phyloP scores from a whole-genome alignment of 805 yeast genomes.

The Hanseniaspora vineae region DNA sequence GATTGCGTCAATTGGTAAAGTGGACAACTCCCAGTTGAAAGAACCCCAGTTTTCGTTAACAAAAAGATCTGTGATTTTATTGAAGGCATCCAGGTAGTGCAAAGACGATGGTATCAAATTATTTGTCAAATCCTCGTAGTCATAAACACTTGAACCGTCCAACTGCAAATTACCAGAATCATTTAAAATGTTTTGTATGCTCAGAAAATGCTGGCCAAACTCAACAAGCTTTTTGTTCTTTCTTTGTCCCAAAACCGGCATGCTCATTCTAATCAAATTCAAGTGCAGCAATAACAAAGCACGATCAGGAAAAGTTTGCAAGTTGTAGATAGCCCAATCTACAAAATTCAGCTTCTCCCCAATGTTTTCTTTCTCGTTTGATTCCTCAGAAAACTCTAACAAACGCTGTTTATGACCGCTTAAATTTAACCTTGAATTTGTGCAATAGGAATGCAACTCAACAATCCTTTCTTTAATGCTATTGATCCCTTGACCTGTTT shows the following conservation, averaged over 20 bases:
- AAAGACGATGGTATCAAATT: conserved; percentile 44
- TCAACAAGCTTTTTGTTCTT: conserved; percentile 3
- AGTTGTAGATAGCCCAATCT: conserved; percentile 34
- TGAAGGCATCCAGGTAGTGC: conserved; percentile 43
- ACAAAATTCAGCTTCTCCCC: conserved; percentile 25
- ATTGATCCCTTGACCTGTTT: conserved; percentile 33
- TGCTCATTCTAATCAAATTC: conserved; percentile 18
- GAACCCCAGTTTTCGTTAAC: conserved; percentile 33
- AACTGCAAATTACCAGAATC: conserved; percentile 7
- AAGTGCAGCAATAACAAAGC: conserved; percentile 32
- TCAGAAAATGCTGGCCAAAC: conserved; percentile 6
- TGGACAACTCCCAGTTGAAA: conserved; percentile 48
- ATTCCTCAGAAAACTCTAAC: too few species aligned
- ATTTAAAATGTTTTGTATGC: conserved; percentile 7
- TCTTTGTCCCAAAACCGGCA: conserved; percentile 7
- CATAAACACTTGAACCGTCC: conserved; percentile 19
- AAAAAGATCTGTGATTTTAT: conserved; percentile 17
- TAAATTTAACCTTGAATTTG: conserved; percentile 33
- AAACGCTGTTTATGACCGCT: conserved; percentile 11
- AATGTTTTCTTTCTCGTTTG: conserved; percentile 23
- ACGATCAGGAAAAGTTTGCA: conserved; percentile 42
- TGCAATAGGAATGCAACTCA: conserved; percentile 37
- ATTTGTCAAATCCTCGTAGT: conserved; percentile 37
- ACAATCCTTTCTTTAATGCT: conserved; percentile 35
- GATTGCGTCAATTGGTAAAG: conserved; percentile 49